Conservation (phyloP, 192 early-diverging fungal species). For the Umbelopsis vinacea region DNA sequence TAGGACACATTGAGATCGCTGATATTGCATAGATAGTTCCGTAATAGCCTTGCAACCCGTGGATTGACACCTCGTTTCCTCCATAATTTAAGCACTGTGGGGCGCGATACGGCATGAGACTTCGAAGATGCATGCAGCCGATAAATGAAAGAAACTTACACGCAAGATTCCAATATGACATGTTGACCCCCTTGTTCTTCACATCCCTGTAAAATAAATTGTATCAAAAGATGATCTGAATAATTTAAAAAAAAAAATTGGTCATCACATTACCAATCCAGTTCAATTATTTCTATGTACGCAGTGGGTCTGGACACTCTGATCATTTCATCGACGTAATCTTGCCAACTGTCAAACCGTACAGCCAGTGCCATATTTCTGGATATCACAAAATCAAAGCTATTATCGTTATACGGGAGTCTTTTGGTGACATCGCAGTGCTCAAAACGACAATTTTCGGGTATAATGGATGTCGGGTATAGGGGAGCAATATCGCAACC, state of each 20-base stretch:
- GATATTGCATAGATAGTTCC: background rate
- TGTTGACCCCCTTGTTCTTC: background rate
- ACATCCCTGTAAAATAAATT: background rate
- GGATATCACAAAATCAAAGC: constrained; percentile 42
- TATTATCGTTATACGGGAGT: constrained; percentile 33
- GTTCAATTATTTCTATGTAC: constrained; percentile 45
- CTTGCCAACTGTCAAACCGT: constrained; percentile 36
- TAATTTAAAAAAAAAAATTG: too few species aligned
- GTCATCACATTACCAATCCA: constrained; percentile 14
- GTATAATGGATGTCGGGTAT: constrained; percentile 43
- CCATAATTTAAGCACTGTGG: too few species aligned
- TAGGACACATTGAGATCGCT: background rate
- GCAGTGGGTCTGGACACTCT: constrained; percentile 38
- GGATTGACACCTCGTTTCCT: constrained; percentile 4
- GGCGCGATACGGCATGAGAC: too few species aligned
- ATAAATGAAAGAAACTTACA: background rate
- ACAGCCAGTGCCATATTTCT: constrained; percentile 35
- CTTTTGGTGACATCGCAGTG: constrained; percentile 34
- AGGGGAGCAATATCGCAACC: constrained; percentile 45
- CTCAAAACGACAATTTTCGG: constrained; percentile 40
- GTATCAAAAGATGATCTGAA: background rate
- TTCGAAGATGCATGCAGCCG: too few species aligned
- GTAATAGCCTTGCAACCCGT: background rate
- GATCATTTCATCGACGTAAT: constrained; percentile 33
- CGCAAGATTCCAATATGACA: background rate